Evolutionary conservation across 805 yeast genomes (phyloP), one percentile per base, ranked within the genome.

Genomic region (Hanseniaspora lindneri): DNA sequence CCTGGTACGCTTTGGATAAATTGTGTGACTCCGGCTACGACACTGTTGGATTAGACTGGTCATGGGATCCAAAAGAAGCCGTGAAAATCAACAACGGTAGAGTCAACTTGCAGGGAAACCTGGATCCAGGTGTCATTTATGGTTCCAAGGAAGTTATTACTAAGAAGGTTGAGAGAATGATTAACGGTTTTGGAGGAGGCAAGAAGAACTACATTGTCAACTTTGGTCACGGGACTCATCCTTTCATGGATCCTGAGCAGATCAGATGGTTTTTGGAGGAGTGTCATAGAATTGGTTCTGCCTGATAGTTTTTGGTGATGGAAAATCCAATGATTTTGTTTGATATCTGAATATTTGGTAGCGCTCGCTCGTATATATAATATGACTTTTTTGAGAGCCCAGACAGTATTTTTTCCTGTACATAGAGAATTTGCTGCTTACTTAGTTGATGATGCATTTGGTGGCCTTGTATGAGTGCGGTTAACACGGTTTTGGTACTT

Each of bases 201-300:
- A 86, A 86, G 65, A 77, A 83, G 60, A 75, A 81, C 59, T 92
- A 92, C 67, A 89, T 92, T 55, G 80, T 89, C 57, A 92, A 92
- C 69, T 83, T 92, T 60, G 98, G 98, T 41, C 98, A 92, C 58
- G 98, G 98, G 16, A 92, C 98, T 20, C 96, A 87, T 63, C 98
- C 98, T 20, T 86, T 84, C 67, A 87, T 92, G 95, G 82, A 85
- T 54, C 95, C 97, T 10, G 95, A 83, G 54, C 82, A 82, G 63
- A 76, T 92, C 53, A 79, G 76, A 52, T 84, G 77, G 66, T 92
- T 92, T 68, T 70, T 92, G 60, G 69, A 85, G 64, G 96, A 86
- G 64, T 82, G 92, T 57, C 95, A 86, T 63, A 75, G 88, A 58
- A 63, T 83, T 47, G 95, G 95, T 9, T 67, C 75, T 8, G 62